phyloP scores from a whole-genome alignment of 176 grass and related monocot genomes.

The Cymbopogon citratus region DNA sequence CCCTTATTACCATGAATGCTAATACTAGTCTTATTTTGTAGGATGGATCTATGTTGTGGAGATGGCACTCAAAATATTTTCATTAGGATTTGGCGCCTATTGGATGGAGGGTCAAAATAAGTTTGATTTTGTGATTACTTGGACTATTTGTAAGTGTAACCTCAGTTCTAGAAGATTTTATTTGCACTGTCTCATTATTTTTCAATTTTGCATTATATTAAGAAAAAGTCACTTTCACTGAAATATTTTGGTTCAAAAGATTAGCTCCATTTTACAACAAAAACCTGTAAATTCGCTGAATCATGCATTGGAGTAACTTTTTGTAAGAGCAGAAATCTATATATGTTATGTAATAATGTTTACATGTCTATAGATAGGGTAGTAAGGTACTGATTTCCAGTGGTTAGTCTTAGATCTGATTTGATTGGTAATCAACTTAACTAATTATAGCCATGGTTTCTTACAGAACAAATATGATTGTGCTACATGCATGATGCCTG shows the following conservation, averaged over 20 bases:
- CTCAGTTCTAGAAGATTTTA: conserved; percentile 17
- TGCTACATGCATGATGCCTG: conserved; percentile 7
- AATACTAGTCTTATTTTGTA: conserved; percentile 39
- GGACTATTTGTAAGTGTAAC: conserved; percentile 78
- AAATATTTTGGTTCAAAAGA: conserved; percentile 6
- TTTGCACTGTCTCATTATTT: not conserved
- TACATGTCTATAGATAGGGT: conserved; percentile 9
- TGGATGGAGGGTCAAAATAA: conserved; percentile 98
- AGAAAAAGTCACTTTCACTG: not conserved
- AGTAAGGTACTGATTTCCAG: not conserved
- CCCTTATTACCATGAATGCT: not conserved
- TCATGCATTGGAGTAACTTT: not conserved
- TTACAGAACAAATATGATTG: conserved; percentile 8
- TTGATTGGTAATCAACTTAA: conserved; percentile 3
- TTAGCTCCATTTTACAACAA: not conserved
- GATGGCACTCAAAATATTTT: conserved; percentile 98
- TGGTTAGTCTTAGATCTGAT: not conserved
- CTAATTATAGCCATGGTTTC: not conserved
- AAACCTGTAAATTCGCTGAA: not conserved
- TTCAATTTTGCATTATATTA: not conserved
- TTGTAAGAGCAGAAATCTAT: not conserved
- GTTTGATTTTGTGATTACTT: conserved; percentile 96
- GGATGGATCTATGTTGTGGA: conserved; percentile 97
- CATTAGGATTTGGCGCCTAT: conserved; percentile 79
- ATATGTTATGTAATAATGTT: not conserved